Evolutionary conservation across 2,329 filamentous ascomycete species (phyloP).

Genomic region (Aspergillus spinulosporus): DNA sequence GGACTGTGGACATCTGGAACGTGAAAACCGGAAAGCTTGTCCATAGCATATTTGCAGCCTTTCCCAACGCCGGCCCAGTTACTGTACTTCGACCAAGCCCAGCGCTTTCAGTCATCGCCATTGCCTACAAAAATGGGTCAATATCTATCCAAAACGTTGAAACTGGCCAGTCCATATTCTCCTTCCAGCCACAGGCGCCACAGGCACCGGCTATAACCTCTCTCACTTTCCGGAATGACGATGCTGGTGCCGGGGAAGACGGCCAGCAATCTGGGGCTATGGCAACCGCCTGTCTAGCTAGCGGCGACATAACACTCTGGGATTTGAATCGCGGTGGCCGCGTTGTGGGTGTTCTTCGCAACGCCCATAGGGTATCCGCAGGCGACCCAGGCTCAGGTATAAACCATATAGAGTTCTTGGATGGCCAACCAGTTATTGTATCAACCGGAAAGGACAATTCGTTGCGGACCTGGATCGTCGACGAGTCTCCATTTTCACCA

Average conservation of each 20-base stretch:
- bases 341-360: slow-evolving; percentile 80
- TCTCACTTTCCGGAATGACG: slow-evolving; percentile 89
- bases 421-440: slow-evolving; percentile 84
- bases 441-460: slow-evolving; percentile 93
- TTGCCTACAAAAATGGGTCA: slow-evolving; percentile 79
- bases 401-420: slow-evolving; percentile 83
- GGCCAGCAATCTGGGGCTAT: slow-evolving; percentile 85
- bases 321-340: slow-evolving; percentile 87
- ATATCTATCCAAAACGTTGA: slow-evolving; percentile 80
- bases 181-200: slow-evolving; percentile 65
- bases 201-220: slow-evolving; percentile 67
- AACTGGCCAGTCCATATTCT: slow-evolving; percentile 70
- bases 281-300: slow-evolving; percentile 78
- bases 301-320: slow-evolving; percentile 92
- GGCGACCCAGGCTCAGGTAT: slow-evolving; percentile 68
- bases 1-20: slow-evolving; percentile 96
- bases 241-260: slow-evolving; percentile 82
- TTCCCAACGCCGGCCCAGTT: slow-evolving; percentile 72
- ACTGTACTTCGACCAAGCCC: slow-evolving; percentile 83
- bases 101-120: slow-evolving; percentile 79
- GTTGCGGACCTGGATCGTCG: slow-evolving; percentile 94
- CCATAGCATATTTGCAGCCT: slow-evolving; percentile 81
- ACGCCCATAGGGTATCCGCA: slow-evolving; percentile 70
- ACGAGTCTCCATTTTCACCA: slow-evolving; percentile 84
- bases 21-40: slow-evolving; percentile 86